Evolutionary conservation across 768 basidiomycete genomes (phyloP), one percentile per base, ranked within the genome.

Genomic region (Leucocoprinus leucothites): DNA sequence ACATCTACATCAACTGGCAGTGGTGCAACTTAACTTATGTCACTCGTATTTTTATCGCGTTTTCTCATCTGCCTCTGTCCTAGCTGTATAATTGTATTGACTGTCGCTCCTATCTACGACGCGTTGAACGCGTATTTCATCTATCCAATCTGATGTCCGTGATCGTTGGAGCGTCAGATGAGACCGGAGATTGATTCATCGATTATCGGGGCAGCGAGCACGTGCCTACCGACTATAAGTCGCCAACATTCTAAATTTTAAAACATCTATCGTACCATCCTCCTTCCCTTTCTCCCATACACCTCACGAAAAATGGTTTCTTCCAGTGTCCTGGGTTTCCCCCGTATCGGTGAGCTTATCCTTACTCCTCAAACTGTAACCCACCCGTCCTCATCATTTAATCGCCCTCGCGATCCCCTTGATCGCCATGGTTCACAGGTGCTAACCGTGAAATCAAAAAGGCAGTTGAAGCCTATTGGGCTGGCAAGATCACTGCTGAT

Each of bases 401-500:
- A 5, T 31, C 38, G 8, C 45, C 35, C 51, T 55, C 48, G 28
- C 40, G 11, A 35, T 42, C 47, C n/a, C 25, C 43, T 40, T 49
- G 57, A 52, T 53, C 47, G 49, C 51, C 16, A 48, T 61, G n/a
- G n/a, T n/a, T n/a, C n/a, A n/a, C n/a, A 94, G 93, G 93, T 77
- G 87, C 87, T 56, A 88, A 94, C 77, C 91, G 91, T 75, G 93
- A 96, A 76, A 84, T 95, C 59, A 97, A 97, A 78, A 96, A 98
- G 80, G 94, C 94, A 61, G 91, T 97, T 66, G 96, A 98, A 75
- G 89, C 93, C 54, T 98, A 98, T 80, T 99, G 97, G 97, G 92
- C 82, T 28, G 89, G 90, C 71, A 98, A 96, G 73, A 78, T 86
- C 69, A 81, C 87, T 58, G 92, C 85, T 34, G 90, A 91, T 62